Percentiles rank a stretch among this genome's conserved stretches.
phyloP scores from a whole-genome alignment of 306 rosid genomes.

The Vachellia collinsii region DNA sequence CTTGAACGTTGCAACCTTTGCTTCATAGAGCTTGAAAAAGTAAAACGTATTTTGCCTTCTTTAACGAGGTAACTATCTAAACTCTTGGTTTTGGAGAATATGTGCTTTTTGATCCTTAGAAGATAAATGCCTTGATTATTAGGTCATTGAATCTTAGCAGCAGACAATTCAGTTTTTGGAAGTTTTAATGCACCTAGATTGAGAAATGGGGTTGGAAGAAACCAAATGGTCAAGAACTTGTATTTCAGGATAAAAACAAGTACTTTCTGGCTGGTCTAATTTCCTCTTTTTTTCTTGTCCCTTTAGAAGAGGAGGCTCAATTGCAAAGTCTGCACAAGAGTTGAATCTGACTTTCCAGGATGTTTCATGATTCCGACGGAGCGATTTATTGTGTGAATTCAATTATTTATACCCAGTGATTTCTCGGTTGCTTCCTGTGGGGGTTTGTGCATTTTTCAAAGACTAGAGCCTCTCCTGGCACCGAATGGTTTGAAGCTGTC shows the following conservation, averaged over 20 bases:
- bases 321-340: constrained; percentile 88
- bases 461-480: constrained; percentile 53
- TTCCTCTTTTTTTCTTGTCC: constrained; percentile 36
- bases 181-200: neutral
- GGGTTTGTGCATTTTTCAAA: constrained; percentile 62
- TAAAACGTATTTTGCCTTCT: constrained; percentile 64
- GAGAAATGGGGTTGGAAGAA: neutral
- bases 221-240: neutral
- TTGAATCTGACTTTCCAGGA: constrained; percentile 86
- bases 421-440: constrained; percentile 44
- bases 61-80: constrained; percentile 62
- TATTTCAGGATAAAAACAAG: neutral
- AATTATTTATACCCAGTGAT: constrained; percentile 32
- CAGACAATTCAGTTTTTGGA: neutral
- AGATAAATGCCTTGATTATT: neutral
- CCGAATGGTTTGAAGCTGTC: constrained; percentile 43
- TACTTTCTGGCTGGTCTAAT: constrained; percentile 28
- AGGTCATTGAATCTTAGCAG: neutral
- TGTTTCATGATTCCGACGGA: constrained; percentile 53
- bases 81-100: neutral
- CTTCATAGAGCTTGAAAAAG: constrained; percentile 93
- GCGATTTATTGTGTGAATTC: constrained; percentile 29
- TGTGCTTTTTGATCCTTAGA: neutral
- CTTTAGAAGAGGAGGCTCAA: constrained; percentile 89
- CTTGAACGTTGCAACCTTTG: constrained; percentile 93